Evolutionary conservation across 2,329 filamentous ascomycete species (phyloP), one percentile per base, ranked within the genome.

Genomic region (Emergomyces orientalis): DNA sequence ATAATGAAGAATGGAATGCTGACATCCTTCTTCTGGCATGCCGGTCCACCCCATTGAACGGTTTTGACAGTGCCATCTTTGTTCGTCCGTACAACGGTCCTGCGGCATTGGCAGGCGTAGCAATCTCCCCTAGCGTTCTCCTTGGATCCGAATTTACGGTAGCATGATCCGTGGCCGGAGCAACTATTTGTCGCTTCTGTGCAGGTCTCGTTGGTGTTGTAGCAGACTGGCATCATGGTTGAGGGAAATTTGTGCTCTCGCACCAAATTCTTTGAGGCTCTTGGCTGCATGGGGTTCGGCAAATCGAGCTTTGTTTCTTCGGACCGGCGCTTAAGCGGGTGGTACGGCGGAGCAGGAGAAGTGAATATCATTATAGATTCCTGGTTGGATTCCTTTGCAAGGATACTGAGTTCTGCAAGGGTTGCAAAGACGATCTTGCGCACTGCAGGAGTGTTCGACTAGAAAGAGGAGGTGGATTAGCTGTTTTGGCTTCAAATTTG

Each of bases 11-110:
- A 97, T 5, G 89, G 87, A 34, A 87, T 84, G 73, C 91, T 95
- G 60, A 97, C 81, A 72, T 99, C 93, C 75, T 88, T 84, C 85
- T 97, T 99, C 73, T 94, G 86, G 79, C 94, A 99, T 56, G 88
- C 88, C 45, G 85, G 80, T 19, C 94, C 94, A 59, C 87, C 93
- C 91, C 91, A 97, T 72, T 87, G 82, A 0, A 85, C 85, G 17
- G 86, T 84, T 75, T 86, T 86, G 45, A 82, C 79, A 19, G 77
- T 80, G n/a, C 74, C 74, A 60, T 81, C 79, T 41, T 77, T 74
- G 61, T 79, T 75, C 37, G 74, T 76, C 52, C 73, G 73, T 61
- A 80, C 74, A 22, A 81, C 76, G 1, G 86, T 88, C 51, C 83
- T 78, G 61, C 80, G 78, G 79, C 94, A 99, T 66, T 80, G 79